Evolutionary conservation across 2,329 filamentous ascomycete genomes (phyloP).

Genomic region (Aschersonia sp.): DNA sequence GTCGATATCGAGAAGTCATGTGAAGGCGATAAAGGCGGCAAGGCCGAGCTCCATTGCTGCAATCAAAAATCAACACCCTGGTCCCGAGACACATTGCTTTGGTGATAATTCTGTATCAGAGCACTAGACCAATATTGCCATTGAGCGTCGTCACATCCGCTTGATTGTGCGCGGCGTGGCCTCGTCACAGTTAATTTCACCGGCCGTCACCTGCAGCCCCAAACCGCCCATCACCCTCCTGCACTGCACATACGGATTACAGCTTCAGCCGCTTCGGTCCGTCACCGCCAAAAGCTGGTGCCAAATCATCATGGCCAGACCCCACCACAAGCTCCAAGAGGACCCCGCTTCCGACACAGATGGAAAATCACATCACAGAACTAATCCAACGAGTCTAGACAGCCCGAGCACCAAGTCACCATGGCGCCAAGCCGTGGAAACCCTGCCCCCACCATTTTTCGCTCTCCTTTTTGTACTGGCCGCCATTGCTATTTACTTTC

Average conservation of each 20-base stretch:
- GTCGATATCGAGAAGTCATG: no score
- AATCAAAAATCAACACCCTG: no score
- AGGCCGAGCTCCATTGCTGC: no score
- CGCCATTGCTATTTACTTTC: slow-evolving; percentile 15
- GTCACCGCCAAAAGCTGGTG: neutral
- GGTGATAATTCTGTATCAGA: no score
- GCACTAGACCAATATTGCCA: no score
- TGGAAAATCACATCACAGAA: neutral
- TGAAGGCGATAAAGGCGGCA: no score
- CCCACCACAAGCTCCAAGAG: slow-evolving; percentile 2
- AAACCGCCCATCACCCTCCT: neutral
- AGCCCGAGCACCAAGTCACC: slow-evolving; percentile 8
- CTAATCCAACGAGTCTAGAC: neutral
- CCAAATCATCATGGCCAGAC: slow-evolving; percentile 3
- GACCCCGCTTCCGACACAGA: slow-evolving; percentile 4
- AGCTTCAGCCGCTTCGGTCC: neutral
- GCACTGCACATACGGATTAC: neutral
- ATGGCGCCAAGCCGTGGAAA: slow-evolving; percentile 18
- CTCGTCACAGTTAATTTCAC: neutral
- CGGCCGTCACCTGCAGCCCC: neutral
- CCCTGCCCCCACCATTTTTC: slow-evolving; percentile 29
- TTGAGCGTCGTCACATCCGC: no score
- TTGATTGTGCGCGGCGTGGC: no score
- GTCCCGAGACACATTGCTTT: no score
- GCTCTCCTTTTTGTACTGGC: slow-evolving; percentile 22